phyloP scores from a whole-genome alignment of 495 filamentous ascomycete genomes.

The Penicillium crystallinum region DNA sequence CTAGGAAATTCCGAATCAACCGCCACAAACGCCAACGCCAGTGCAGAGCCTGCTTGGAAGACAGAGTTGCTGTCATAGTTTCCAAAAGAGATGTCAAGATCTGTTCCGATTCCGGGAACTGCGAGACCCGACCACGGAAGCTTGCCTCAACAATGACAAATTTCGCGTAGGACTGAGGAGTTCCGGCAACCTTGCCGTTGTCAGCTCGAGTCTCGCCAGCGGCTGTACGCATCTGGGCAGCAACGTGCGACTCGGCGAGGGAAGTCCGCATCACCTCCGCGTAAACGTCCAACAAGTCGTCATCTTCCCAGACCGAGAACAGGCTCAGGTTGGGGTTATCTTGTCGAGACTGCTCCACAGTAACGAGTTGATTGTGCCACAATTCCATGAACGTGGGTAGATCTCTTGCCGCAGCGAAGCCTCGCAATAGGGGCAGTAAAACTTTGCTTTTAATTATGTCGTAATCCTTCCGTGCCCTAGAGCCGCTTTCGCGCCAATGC shows the following conservation, averaged over 20 bases:
- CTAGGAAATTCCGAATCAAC: constrained; percentile 31
- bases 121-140: constrained; percentile 24
- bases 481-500: constrained; percentile 27
- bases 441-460: constrained; percentile 36
- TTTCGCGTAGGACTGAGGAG: constrained; percentile 32
- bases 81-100: constrained; percentile 24
- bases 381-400: constrained; percentile 58
- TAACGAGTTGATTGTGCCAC: constrained; percentile 59
- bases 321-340: constrained; percentile 20
- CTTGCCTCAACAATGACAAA: constrained; percentile 38
- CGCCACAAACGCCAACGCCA: constrained; percentile 49
- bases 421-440: constrained; percentile 54
- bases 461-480: constrained; percentile 17
- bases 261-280: constrained; percentile 34
- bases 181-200: constrained; percentile 27
- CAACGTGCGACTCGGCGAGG: constrained; percentile 27
- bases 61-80: constrained; percentile 27
- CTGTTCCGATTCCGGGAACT: constrained; percentile 22
- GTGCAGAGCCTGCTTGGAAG: constrained; percentile 33
- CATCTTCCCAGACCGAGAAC: constrained; percentile 57
- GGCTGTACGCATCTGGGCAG: constrained; percentile 31
- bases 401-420: constrained; percentile 60
- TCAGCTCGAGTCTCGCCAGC: constrained; percentile 23
- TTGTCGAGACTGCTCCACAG: constrained; percentile 36
- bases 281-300: constrained; percentile 46